Conservation (phyloP, 2,329 filamentous ascomycete species). For the Aureobasidium sp. region DNA sequence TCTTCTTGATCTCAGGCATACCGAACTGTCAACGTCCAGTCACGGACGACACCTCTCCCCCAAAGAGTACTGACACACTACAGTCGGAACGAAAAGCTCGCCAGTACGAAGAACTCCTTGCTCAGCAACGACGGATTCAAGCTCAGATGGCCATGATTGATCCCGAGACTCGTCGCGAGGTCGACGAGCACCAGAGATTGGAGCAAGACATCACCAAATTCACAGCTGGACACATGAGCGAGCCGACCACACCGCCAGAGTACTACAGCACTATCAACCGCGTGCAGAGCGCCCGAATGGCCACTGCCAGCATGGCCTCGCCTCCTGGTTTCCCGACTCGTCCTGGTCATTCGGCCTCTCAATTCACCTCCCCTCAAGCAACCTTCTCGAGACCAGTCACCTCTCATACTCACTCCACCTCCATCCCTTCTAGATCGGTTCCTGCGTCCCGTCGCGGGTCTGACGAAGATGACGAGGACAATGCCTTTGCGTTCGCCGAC, state of each 20-base stretch:
- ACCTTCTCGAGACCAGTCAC: constrained; percentile 48
- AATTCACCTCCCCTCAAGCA: constrained; percentile 69
- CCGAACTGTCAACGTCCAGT: neutral
- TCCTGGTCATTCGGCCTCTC: constrained; percentile 67
- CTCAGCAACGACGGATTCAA: constrained; percentile 84
- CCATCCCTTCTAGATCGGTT: constrained; percentile 74
- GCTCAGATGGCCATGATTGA: constrained; percentile 87
- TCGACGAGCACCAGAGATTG: constrained; percentile 77
- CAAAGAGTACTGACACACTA: constrained; percentile 20
- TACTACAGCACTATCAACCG: constrained; percentile 53
- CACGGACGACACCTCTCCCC: neutral
- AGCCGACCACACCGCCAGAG: constrained; percentile 93
- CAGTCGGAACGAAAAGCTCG: constrained; percentile 91
- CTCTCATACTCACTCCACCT: constrained; percentile 53
- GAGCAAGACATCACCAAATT: constrained; percentile 64
- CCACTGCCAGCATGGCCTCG: constrained; percentile 78
- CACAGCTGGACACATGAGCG: constrained; percentile 71
- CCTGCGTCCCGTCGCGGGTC: constrained; percentile 84
- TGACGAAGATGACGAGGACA: constrained; percentile 70
- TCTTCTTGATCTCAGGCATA: neutral
- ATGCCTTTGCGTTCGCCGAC: constrained; percentile 48
- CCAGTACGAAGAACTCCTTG: constrained; percentile 84
- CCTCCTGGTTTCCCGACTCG: constrained; percentile 59
- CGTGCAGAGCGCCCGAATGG: constrained; percentile 80
- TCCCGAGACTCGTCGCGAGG: constrained; percentile 73